Conservation (phyloP, 352 stramenopile species). For the Phytophthora chlamydospora region DNA sequence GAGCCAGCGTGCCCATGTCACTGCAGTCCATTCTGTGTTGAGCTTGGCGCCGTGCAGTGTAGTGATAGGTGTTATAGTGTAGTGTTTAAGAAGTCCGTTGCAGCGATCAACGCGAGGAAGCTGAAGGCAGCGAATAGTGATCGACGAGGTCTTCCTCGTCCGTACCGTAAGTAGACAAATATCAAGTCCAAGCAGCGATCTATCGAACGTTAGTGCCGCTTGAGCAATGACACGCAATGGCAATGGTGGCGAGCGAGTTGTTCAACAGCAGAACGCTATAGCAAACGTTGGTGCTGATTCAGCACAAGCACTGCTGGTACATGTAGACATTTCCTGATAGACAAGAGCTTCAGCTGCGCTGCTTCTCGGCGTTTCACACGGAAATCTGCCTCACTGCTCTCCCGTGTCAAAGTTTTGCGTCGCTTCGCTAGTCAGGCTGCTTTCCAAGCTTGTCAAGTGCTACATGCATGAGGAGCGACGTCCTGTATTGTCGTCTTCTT, state of each 20-base stretch:
- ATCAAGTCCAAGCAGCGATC: slow-evolving; percentile 18
- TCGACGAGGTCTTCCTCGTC: slow-evolving; percentile 3
- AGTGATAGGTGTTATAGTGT: slow-evolving; percentile 30
- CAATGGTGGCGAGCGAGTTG: background rate
- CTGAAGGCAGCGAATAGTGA: slow-evolving; percentile 7
- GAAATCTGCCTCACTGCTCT: slow-evolving; percentile 5
- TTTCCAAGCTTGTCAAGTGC: too few relatives aligned
- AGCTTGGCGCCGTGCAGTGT: slow-evolving; percentile 13
- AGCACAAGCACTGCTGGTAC: too few relatives aligned
- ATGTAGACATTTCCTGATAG: too few relatives aligned
- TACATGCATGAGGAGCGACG: too few relatives aligned
- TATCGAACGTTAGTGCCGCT: slow-evolving; percentile 17
- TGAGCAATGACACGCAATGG: slow-evolving; percentile 21
- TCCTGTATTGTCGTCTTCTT: too few relatives aligned
- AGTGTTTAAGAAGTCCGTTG: background rate
- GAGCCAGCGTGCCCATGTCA: slow-evolving; percentile 60
- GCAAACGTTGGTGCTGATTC: too few relatives aligned
- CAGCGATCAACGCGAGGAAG: background rate
- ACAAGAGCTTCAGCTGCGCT: background rate
- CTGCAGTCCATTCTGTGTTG: slow-evolving; percentile 78
- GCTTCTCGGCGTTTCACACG: slow-evolving; percentile 14
- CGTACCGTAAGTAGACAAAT: slow-evolving; percentile 2
- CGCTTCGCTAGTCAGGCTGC: slow-evolving; percentile 1
- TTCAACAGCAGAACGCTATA: too few relatives aligned
- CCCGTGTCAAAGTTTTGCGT: slow-evolving; percentile 17